A percentile compares a stretch with the other conserved stretches of the same genome.
phyloP scores from a whole-genome alignment of 257 asterid genomes.

The Prunella vulgaris region DNA sequence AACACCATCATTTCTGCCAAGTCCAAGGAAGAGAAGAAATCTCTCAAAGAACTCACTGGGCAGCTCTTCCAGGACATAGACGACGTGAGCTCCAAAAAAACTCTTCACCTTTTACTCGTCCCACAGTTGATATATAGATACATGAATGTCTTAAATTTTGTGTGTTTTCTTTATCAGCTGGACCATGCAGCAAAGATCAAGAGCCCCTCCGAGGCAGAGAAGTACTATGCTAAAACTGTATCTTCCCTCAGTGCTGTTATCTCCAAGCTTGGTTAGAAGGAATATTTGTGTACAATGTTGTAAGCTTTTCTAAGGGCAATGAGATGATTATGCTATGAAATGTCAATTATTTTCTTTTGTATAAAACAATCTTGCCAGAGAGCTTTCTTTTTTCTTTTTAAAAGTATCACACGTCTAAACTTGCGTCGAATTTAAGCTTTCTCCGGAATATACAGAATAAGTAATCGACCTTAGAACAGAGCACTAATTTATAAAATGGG shows the following conservation, averaged over 20 bases:
- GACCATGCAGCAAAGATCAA: constrained; percentile 89
- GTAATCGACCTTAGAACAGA: too few species aligned
- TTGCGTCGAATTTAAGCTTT: too few species aligned
- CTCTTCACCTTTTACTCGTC: neutral
- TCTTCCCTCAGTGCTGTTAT: constrained; percentile 62
- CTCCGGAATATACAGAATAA: too few species aligned
- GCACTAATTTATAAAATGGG: too few species aligned
- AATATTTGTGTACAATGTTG: constrained; percentile 25
- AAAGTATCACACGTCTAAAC: too few species aligned
- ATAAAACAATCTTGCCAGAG: too few species aligned
- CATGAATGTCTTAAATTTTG: neutral
- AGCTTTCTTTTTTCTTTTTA: too few species aligned
- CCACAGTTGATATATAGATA: too few species aligned
- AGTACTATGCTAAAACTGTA: constrained; percentile 74
- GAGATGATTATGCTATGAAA: neutral
- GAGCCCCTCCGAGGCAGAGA: constrained; percentile 69
- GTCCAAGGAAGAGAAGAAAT: constrained; percentile 64
- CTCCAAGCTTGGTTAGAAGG: constrained; percentile 64
- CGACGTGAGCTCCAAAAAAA: constrained; percentile 34
- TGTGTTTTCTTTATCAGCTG: constrained; percentile 41
- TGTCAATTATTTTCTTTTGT: neutral
- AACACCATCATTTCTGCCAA: constrained; percentile 76
- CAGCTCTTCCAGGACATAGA: constrained; percentile 61
- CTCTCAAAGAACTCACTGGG: constrained; percentile 55
- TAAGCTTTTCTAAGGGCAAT: neutral